These are phyloP conservation scores for Raffaelea ambrosiae DNA, from an alignment of 2,329 filamentous ascomycete genomes.

Conservation along the genomic window DNA sequence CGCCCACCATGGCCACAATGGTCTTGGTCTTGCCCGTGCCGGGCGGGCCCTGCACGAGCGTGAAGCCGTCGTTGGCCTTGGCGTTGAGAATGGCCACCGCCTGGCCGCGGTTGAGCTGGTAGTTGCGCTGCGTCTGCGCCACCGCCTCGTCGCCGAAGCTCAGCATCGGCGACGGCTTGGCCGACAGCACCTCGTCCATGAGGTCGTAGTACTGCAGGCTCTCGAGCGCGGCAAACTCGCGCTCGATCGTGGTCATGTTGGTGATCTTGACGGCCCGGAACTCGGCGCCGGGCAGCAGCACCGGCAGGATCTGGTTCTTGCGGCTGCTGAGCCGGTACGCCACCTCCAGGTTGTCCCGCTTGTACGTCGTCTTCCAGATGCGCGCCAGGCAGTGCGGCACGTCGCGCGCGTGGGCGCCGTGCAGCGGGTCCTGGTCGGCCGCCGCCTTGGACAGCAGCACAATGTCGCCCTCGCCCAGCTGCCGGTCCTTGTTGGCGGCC, in stretches of 20 bases:
- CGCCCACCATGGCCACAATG: slow-evolving; percentile 91
- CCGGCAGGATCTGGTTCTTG: slow-evolving; percentile 51
- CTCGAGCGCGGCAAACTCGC: slow-evolving; percentile 87
- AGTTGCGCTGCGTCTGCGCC: slow-evolving; percentile 61
- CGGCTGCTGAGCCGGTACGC: slow-evolving; percentile 72
- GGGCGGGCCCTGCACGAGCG: slow-evolving; percentile 88
- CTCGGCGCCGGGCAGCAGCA: slow-evolving; percentile 59
- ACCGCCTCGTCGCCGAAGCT: slow-evolving; percentile 70
- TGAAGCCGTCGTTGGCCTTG: slow-evolving; percentile 93
- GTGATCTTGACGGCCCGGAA: slow-evolving; percentile 76
- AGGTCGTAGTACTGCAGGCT: slow-evolving; percentile 93
- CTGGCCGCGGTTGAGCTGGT: slow-evolving; percentile 80
- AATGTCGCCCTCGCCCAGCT: slow-evolving; percentile 75
- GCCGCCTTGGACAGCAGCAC: slow-evolving; percentile 70
- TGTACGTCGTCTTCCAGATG: slow-evolving; percentile 70
- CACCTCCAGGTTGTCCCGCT: slow-evolving; percentile 74
- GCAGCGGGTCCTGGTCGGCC: slow-evolving; percentile 56
- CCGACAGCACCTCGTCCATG: slow-evolving; percentile 78
- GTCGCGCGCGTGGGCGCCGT: slow-evolving; percentile 38
- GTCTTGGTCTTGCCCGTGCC: slow-evolving; percentile 98
- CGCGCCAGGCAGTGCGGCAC: slow-evolving; percentile 79
- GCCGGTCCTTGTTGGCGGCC: slow-evolving; percentile 41
- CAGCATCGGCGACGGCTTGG: slow-evolving; percentile 82
- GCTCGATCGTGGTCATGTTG: slow-evolving; percentile 88
- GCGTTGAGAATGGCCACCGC: slow-evolving; percentile 87